Conservation (phyloP, 2,329 filamentous ascomycete species). For the Pseudocercospora musae region DNA sequence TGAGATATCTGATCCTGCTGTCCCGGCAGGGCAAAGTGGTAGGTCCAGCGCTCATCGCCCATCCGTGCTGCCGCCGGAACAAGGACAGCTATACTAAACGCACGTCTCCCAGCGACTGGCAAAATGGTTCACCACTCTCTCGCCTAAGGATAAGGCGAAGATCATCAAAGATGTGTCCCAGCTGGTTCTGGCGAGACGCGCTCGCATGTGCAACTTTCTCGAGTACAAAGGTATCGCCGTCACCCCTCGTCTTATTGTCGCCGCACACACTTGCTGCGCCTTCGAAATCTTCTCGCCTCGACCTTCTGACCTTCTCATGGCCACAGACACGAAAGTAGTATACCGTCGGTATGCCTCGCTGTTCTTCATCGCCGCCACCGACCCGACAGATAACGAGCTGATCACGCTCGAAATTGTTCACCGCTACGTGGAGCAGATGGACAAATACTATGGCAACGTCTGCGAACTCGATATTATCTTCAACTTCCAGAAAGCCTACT, state of each 20-base stretch:
- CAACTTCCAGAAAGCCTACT: constrained; percentile 99
- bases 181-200: constrained; percentile 89
- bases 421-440: constrained; percentile 99
- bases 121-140: constrained; percentile 98
- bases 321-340: constrained; percentile 89
- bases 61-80: constrained; percentile 14
- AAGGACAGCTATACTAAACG: constrained; percentile 14
- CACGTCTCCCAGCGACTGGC: constrained; percentile 71
- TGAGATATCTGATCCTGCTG: constrained; percentile 92
- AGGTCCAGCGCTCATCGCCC: constrained; percentile 44
- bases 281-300: constrained; percentile 11
- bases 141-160: constrained; percentile 98
- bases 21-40: constrained; percentile 99
- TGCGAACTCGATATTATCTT: constrained; percentile 99
- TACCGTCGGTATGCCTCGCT: constrained; percentile 98
- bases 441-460: constrained; percentile 99
- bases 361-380: constrained; percentile 97
- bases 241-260: constrained; percentile 20
- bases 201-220: constrained; percentile 99
- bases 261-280: constrained; percentile 13
- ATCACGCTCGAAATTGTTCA: constrained; percentile 98
- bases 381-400: constrained; percentile 95
- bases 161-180: constrained; percentile 99
- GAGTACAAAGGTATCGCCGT: constrained; percentile 83
- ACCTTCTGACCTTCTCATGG: constrained; percentile 12